phyloP scores from a whole-genome alignment of 257 asterid genomes.

The Prunella vulgaris region DNA sequence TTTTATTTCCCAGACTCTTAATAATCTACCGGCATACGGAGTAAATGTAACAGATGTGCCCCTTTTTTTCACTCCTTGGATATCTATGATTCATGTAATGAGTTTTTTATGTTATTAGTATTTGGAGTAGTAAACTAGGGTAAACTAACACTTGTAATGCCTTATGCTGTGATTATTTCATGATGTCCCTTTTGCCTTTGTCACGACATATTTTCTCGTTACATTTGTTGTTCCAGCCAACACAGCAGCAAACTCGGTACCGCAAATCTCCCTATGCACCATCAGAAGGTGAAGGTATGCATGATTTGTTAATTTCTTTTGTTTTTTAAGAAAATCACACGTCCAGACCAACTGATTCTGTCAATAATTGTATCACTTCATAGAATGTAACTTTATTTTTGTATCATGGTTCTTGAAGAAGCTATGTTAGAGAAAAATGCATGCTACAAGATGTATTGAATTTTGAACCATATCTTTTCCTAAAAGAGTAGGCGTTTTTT shows the following conservation, averaged over 20 bases:
- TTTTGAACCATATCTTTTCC: neutral
- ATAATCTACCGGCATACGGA: neutral
- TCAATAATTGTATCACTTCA: neutral
- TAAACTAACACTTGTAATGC: neutral
- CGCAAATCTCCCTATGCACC: slow-evolving; percentile 94
- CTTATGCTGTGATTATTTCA: neutral
- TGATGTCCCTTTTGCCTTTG: neutral
- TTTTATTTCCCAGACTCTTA: neutral
- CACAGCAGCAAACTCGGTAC: slow-evolving; percentile 93
- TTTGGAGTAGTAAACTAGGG: neutral
- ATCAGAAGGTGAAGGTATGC: slow-evolving; percentile 81
- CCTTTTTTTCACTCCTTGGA: neutral
- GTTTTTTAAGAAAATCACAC: neutral
- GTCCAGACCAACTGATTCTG: neutral
- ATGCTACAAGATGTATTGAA: neutral
- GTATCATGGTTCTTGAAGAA: no score
- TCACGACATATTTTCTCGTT: slow-evolving; percentile 22
- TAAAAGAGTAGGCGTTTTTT: neutral
- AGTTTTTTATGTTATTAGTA: neutral
- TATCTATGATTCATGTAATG: neutral
- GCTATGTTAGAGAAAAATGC: no score
- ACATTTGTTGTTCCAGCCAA: slow-evolving; percentile 55
- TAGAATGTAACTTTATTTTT: no score
- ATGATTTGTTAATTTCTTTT: neutral
- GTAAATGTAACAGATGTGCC: neutral